A percentile compares a stretch with the other conserved stretches of the same genome.
phyloP scores from a whole-genome alignment of 140 eudicot species.

The Oenanthe javanica region DNA sequence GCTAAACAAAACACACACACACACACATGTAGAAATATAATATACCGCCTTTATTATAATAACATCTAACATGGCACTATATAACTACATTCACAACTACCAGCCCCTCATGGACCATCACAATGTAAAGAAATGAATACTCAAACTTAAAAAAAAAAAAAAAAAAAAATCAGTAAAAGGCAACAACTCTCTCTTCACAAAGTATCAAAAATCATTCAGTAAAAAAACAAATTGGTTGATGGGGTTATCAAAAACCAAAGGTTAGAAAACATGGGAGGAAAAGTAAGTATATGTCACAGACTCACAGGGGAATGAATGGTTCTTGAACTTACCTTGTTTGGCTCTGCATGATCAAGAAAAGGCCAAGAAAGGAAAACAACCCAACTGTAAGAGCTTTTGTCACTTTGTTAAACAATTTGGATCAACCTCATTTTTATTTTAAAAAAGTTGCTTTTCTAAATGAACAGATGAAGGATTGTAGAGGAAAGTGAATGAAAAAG shows the following conservation, averaged over 20 bases:
- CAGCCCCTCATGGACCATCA: neutral
- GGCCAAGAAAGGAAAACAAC: conserved; percentile 34
- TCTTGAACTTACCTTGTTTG: conserved; percentile 20
- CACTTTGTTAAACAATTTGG: conserved; percentile 21
- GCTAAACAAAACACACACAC: neutral
- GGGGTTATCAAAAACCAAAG: neutral
- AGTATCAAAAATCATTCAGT: neutral
- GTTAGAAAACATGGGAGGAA: neutral
- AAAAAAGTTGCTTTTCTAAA: neutral
- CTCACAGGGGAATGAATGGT: neutral
- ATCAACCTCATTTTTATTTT: neutral
- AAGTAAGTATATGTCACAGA: neutral
- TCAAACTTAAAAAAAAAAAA: neutral
- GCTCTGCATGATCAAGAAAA: conserved; percentile 23
- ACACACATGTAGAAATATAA: neutral
- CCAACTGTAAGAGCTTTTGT: conserved; percentile 25
- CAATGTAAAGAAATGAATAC: neutral
- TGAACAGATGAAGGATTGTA: neutral
- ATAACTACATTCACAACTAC: conserved; percentile 17
- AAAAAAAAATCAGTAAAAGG: neutral
- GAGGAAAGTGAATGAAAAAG: neutral
- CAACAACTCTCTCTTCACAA: neutral
- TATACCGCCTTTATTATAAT: neutral
- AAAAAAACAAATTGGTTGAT: neutral
- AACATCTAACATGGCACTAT: conserved; percentile 22